Evolutionary conservation across 768 basidiomycete genomes (phyloP), one percentile per base, ranked within the genome.

Genomic region (Phanerodontia chrysosporium): DNA sequence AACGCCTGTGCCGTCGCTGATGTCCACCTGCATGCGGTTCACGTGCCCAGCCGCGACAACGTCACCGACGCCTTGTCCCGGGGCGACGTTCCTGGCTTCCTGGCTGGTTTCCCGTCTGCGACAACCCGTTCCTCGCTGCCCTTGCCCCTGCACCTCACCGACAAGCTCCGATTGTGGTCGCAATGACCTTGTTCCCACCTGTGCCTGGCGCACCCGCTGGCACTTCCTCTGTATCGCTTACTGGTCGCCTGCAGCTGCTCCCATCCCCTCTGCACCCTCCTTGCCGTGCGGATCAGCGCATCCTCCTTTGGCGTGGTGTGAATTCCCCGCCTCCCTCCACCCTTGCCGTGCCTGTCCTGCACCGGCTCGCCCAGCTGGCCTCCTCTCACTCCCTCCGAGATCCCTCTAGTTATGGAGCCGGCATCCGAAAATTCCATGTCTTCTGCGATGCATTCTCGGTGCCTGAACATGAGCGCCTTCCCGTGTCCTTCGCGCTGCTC

Each of bases 221-320:
- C 13, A 27, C n/a, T 27, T 3, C 9, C 35, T n/a, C n/a, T 22
- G 1, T n/a, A n/a, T 27, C 48, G 48, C 24, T 27, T 2, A 12
- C 25, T 2, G 48, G 14, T 8, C 9, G 10, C 3, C 52, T 75
- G 8, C 24, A 53, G 25, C 52, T 64, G 1, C 51, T 30, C 0
- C 64, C 66, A 1, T 72, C 68, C 1, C 49, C 57, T 0, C 65
- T 74, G 0, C 65, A 64, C 1, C 71, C 69, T 2, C 42, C 36
- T 25, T 70, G 71, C 52, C 45, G 29, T 12, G 69, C 71, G 9
- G 54, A 55, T 13, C 62, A 72, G 46, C 58, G 66, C 5, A 64
- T 72, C 32, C 67, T 70, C 58, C 14, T 13, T 8, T 78, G 76
- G 76, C 64, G 51, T 27, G 76, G 76, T 0, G 65, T 75, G 0